Percentiles rank a stretch among this genome's conserved stretches.
These are phyloP conservation scores for Saksenaea vasiformis DNA, from an alignment of 371 early-diverging fungal species.

Conservation along the genomic window DNA sequence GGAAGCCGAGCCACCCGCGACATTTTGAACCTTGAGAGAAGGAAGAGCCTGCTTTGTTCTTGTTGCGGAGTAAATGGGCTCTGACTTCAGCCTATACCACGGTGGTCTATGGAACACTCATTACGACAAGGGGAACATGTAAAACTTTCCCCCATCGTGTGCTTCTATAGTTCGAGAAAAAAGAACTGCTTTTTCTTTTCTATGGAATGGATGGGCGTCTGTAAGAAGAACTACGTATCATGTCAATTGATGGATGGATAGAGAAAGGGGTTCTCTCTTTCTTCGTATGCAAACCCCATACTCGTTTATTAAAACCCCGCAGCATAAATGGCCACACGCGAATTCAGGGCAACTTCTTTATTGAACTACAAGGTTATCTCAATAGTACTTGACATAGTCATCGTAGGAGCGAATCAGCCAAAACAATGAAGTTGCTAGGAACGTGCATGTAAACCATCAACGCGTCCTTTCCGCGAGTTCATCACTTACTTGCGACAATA, in stretches of 20 bases:
- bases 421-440: constrained; percentile 40
- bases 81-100: constrained; percentile 73
- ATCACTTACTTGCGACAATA: constrained; percentile 64
- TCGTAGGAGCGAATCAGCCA: constrained; percentile 42
- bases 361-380: background rate
- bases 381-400: constrained; percentile 44
- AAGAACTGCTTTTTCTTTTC: background rate
- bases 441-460: background rate
- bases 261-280: background rate
- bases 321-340: background rate
- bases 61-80: constrained; percentile 88
- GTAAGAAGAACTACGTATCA: background rate
- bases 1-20: constrained; percentile 58
- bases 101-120: background rate
- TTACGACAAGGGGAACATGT: background rate
- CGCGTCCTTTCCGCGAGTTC: too few species aligned
- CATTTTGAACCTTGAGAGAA: constrained; percentile 89
- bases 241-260: background rate
- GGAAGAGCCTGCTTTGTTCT: constrained; percentile 92
- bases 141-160: background rate
- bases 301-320: background rate
- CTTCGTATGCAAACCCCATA: background rate
- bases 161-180: background rate
- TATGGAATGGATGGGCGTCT: background rate
- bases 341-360: background rate